A percentile compares a stretch with the other conserved stretches of the same genome.
phyloP scores from a whole-genome alignment of 805 yeast genomes.

The Zygosaccharomyces rouxii region DNA sequence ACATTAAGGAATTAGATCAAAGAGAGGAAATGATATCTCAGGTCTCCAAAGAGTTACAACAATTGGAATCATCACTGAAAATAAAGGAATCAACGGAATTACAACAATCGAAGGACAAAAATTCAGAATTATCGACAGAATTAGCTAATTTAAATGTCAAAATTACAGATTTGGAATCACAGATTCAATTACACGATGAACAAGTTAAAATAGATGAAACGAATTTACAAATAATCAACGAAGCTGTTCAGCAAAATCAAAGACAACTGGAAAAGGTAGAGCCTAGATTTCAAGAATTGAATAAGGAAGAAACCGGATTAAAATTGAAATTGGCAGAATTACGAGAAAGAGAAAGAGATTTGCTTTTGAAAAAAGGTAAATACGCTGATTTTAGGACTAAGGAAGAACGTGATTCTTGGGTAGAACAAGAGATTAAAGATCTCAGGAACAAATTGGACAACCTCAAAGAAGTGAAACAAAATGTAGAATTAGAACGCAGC shows the following conservation, averaged over 20 bases:
- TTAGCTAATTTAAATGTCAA: slow-evolving; percentile 49
- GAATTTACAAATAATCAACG: slow-evolving; percentile 25
- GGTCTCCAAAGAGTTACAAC: slow-evolving; percentile 43
- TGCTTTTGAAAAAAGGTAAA: slow-evolving; percentile 70
- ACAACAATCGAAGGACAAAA: slow-evolving; percentile 47
- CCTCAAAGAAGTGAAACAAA: slow-evolving; percentile 26
- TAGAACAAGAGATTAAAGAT: slow-evolving; percentile 46
- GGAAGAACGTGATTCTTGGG: slow-evolving; percentile 64
- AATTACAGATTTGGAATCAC: slow-evolving; percentile 41
- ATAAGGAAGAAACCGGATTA: slow-evolving; percentile 38
- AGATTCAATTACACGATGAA: slow-evolving; percentile 33
- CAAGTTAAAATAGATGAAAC: slow-evolving; percentile 29
- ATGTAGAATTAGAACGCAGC: slow-evolving; percentile 14
- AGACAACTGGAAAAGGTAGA: slow-evolving; percentile 34
- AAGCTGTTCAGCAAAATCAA: slow-evolving; percentile 38
- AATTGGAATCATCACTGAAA: slow-evolving; percentile 46
- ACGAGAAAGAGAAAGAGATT: slow-evolving; percentile 49
- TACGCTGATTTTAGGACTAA: slow-evolving; percentile 52
- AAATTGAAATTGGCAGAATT: slow-evolving; percentile 40
- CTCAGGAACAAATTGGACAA: slow-evolving; percentile 30
- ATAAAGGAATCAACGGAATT: slow-evolving; percentile 51
- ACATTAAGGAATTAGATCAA: slow-evolving; percentile 52
- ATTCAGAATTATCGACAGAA: slow-evolving; percentile 44
- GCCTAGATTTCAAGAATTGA: slow-evolving; percentile 42
- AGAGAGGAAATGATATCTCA: slow-evolving; percentile 51